A percentile compares a stretch with the other conserved stretches of the same genome.
Conservation (phyloP, 257 asterid genomes). For the Petunia secreta region DNA sequence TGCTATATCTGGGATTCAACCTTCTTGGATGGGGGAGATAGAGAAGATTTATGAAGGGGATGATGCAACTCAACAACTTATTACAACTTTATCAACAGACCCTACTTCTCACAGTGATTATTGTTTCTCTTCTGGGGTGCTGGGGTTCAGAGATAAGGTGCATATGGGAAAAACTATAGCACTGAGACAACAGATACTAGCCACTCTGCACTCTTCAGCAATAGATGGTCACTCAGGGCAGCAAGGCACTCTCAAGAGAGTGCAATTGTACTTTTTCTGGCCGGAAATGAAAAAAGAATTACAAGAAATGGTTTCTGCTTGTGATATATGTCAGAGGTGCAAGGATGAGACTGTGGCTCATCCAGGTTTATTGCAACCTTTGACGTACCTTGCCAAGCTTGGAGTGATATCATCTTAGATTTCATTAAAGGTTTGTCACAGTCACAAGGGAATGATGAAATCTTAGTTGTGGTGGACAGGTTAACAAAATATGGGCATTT, state of each 20-base stretch:
- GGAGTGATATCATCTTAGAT: neutral
- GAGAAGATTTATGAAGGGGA: neutral
- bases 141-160: neutral
- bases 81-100: neutral
- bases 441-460: neutral
- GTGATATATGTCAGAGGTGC: neutral
- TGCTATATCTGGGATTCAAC: neutral
- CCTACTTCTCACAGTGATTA: neutral
- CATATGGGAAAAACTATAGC: too few species aligned
- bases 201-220: too few species aligned
- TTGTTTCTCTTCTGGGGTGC: neutral
- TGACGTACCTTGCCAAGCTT: neutral
- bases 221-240: too few species aligned
- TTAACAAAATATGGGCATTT: neutral
- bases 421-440: neutral
- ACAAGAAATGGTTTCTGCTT: neutral
- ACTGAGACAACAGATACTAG: too few species aligned
- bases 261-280: neutral
- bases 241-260: too few species aligned
- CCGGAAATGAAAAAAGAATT: neutral
- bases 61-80: neutral
- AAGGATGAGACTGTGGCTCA: too few species aligned
- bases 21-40: neutral
- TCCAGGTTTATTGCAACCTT: neutral
- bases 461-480: neutral